A percentile compares a stretch with the other conserved stretches of the same genome.
phyloP scores from a whole-genome alignment of 768 basidiomycete genomes.

The Brasilioporus rufonigricans region DNA sequence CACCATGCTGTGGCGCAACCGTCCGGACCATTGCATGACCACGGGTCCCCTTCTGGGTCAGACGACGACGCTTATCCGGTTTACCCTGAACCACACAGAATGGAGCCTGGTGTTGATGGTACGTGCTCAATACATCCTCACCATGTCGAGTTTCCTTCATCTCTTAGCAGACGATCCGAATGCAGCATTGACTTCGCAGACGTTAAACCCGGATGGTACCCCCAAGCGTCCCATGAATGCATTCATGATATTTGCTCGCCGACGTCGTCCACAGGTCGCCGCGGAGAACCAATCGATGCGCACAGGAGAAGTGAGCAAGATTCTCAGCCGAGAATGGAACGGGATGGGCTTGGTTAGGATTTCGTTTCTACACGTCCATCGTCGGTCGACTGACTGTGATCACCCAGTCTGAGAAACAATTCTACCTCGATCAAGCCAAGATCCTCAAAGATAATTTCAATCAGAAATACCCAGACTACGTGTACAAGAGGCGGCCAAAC shows the following conservation, averaged over 20 bases:
- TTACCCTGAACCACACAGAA: conserved; percentile 38
- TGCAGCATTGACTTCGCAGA: conserved; percentile 65
- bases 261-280: conserved; percentile 78
- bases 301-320: conserved; percentile 87
- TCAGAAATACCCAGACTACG: conserved; percentile 83
- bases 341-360: conserved; percentile 66
- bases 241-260: conserved; percentile 90
- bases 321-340: conserved; percentile 85
- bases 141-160: conserved; percentile 15
- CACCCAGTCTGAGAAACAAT: conserved; percentile 73
- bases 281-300: conserved; percentile 89
- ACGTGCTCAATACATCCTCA: conserved; percentile 9
- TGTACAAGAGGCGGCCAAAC: conserved; percentile 84
- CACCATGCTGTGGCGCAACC: conserved; percentile 29
- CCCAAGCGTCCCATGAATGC: conserved; percentile 93
- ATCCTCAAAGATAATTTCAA: conserved; percentile 85
- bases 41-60: conserved; percentile 53
- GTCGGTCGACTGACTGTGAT: conserved; percentile 15
- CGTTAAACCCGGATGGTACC: conserved; percentile 82
- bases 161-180: conserved; percentile 37
- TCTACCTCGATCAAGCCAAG: conserved; percentile 86
- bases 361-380: not conserved
- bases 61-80: conserved; percentile 46
- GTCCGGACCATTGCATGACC: conserved; percentile 37
- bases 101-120: conserved; percentile 49